These are phyloP conservation scores for Tuber aestivum DNA, from an alignment of 495 filamentous ascomycete genomes.

Conservation along the genomic window DNA sequence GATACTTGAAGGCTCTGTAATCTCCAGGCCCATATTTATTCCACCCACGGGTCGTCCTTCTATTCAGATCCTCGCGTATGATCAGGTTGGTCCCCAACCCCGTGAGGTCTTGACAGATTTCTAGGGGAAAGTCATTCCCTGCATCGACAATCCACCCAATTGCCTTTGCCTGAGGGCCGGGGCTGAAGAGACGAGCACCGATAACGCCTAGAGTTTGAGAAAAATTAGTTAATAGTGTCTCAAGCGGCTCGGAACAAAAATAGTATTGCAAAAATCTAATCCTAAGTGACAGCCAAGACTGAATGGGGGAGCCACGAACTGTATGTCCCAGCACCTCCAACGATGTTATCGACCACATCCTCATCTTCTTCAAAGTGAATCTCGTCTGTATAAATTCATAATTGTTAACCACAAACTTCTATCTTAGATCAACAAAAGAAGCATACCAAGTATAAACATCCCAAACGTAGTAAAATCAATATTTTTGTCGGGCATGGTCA, in stretches of 20 bases:
- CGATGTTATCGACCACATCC: slow-evolving; percentile 59
- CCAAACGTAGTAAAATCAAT: slow-evolving; percentile 81
- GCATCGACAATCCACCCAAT: slow-evolving; percentile 89
- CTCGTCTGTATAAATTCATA: slow-evolving; percentile 58
- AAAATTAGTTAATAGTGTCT: background rate
- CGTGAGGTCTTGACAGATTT: slow-evolving; percentile 56
- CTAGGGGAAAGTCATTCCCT: slow-evolving; percentile 74
- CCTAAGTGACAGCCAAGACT: slow-evolving; percentile 10
- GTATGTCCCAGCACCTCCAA: slow-evolving; percentile 83
- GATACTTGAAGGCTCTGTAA: slow-evolving; percentile 71
- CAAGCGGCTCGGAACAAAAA: background rate
- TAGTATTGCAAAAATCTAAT: slow-evolving; percentile 11
- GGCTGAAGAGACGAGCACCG: slow-evolving; percentile 80
- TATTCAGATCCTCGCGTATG: slow-evolving; percentile 58
- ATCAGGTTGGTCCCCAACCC: slow-evolving; percentile 67
- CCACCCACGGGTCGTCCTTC: slow-evolving; percentile 82
- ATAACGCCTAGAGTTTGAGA: slow-evolving; percentile 52
- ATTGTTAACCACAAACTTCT: background rate
- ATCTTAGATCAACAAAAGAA: slow-evolving; percentile 1
- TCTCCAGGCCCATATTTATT: slow-evolving; percentile 65
- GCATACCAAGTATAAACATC: slow-evolving; percentile 90
- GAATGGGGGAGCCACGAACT: slow-evolving; percentile 35
- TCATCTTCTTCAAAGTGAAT: slow-evolving; percentile 65
- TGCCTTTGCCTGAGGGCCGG: slow-evolving; percentile 51
- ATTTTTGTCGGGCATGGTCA: background rate